Evolutionary conservation across 176 grass and related monocot species (phyloP).

Genomic region (Rhynchospora tenuis): DNA sequence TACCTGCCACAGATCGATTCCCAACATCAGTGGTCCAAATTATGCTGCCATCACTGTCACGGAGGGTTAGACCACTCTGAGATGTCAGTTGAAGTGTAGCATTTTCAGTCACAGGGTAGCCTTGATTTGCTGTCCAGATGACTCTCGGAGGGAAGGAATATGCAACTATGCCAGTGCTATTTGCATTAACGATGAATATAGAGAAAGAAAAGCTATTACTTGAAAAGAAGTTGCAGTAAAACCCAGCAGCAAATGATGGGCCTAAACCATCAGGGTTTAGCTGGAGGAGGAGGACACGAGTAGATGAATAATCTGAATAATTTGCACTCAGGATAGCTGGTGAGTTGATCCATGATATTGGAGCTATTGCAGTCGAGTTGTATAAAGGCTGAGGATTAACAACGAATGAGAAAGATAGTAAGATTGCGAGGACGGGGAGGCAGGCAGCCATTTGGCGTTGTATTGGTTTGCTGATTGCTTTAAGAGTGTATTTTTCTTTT

Average conservation of each 20-base stretch:
- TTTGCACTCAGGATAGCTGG: background rate
- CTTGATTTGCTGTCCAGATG: conserved; percentile 14
- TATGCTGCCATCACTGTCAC: background rate
- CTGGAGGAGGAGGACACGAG: conserved; percentile 1
- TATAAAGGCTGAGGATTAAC: background rate
- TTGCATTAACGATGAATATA: background rate
- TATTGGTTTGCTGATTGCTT: background rate
- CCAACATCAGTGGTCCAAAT: conserved; percentile 29
- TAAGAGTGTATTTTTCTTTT: too few relatives aligned
- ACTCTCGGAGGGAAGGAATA: background rate
- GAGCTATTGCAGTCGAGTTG: background rate
- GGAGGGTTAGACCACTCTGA: background rate
- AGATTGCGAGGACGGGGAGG: background rate
- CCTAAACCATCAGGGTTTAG: background rate
- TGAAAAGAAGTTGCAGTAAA: background rate
- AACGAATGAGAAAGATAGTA: background rate
- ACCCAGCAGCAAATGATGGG: background rate
- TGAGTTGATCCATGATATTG: background rate
- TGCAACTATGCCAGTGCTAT: background rate
- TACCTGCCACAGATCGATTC: background rate
- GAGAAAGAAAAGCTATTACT: background rate
- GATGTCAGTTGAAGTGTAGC: conserved; percentile 18
- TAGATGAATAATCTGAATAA: background rate
- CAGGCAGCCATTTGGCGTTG: background rate
- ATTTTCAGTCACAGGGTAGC: background rate